Percentiles rank a stretch among this genome's conserved stretches.
Evolutionary conservation across 495 filamentous ascomycete genomes (phyloP).

Genomic region (Trichoderma gamsii): DNA sequence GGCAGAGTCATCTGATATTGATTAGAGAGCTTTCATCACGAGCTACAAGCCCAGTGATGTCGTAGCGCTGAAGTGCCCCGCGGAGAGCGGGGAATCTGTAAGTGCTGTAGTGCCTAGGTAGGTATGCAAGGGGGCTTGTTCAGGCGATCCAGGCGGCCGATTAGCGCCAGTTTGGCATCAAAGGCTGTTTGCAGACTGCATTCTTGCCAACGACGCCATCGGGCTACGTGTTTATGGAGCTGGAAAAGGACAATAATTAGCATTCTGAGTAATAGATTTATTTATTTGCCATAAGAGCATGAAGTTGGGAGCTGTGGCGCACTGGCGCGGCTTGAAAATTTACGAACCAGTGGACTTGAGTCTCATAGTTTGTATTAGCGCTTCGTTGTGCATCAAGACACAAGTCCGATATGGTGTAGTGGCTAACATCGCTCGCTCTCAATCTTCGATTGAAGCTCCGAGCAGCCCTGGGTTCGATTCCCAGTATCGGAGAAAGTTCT

Average conservation of each 20-base stretch:
- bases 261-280: no score
- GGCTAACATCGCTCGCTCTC: conserved; percentile 14
- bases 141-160: no score
- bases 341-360: no score
- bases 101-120: background rate
- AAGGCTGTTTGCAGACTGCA: background rate
- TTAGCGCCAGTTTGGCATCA: no score
- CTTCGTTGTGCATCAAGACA: background rate
- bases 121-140: background rate
- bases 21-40: background rate
- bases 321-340: no score
- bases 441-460: conserved; percentile 13
- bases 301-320: no score
- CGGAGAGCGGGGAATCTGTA: conserved; percentile 2
- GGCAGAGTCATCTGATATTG: conserved; percentile 11
- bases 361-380: no score
- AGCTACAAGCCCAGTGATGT: conserved; percentile 2
- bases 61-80: conserved; percentile 12
- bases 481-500: conserved; percentile 1
- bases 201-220: background rate
- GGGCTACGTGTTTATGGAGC: background rate
- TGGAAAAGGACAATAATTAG: no score
- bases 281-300: no score
- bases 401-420: conserved; percentile 5
- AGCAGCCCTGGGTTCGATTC: conserved; percentile 14